These are phyloP conservation scores for Neospora caninum DNA, from an alignment of 169 alveolate species.

Conservation along the genomic window DNA sequence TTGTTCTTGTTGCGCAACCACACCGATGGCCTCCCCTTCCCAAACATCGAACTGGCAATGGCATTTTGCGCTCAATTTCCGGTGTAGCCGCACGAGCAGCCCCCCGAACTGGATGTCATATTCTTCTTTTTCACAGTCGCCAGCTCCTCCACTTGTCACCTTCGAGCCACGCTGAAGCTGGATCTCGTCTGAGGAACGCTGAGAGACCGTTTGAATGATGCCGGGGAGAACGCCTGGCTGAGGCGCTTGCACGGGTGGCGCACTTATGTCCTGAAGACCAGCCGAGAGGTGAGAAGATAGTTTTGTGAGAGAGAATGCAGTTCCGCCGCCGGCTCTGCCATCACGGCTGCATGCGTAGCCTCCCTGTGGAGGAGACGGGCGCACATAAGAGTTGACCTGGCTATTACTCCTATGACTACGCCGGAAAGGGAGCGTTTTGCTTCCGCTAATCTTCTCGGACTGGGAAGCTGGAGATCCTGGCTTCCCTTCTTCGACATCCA, in stretches of 20 bases:
- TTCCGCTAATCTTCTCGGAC: neutral
- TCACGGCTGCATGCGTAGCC: neutral
- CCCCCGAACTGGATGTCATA: slow-evolving; percentile 62
- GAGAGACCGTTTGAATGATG: neutral
- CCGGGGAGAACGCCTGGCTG: neutral
- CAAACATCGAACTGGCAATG: slow-evolving; percentile 71
- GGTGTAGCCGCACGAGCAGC: slow-evolving; percentile 42
- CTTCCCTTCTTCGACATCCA: neutral
- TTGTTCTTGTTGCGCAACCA: neutral
- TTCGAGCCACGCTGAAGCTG: neutral
- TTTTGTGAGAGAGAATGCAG: neutral
- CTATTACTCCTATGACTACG: neutral
- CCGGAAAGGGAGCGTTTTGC: neutral
- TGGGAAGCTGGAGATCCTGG: neutral
- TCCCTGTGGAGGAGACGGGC: neutral
- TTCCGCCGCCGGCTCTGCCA: neutral
- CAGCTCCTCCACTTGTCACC: neutral
- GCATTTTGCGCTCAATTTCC: slow-evolving; percentile 66
- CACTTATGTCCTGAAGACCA: neutral
- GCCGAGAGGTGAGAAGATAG: neutral
- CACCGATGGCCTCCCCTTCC: slow-evolving; percentile 70
- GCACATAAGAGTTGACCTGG: neutral
- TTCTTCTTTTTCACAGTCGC: neutral
- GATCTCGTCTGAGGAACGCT: neutral
- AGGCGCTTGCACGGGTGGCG: neutral